Evolutionary conservation across 2,329 filamentous ascomycete genomes (phyloP).

Genomic region (Neofusicoccum laricinum): DNA sequence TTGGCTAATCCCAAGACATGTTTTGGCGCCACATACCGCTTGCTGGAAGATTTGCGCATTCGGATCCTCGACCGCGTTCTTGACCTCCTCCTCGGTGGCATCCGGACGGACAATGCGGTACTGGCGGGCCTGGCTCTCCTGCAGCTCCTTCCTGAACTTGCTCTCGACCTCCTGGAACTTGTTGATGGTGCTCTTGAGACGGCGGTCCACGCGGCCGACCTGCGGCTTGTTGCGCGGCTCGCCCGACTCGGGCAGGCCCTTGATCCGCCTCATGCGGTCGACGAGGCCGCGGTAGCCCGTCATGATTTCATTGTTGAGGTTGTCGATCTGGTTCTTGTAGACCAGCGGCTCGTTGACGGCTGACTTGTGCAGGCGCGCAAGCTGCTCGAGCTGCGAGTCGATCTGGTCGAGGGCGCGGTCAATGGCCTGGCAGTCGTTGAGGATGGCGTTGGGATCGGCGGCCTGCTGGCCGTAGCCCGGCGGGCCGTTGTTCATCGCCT

Average conservation of each 20-base stretch:
- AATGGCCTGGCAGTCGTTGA: conserved; percentile 82
- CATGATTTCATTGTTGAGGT: conserved; percentile 76
- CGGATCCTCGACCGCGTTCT: conserved; percentile 70
- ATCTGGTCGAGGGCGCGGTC: conserved; percentile 73
- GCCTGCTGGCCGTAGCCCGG: conserved; percentile 33
- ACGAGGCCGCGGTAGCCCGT: conserved; percentile 75
- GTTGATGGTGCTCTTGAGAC: conserved; percentile 77
- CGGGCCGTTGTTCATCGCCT: conserved; percentile 52
- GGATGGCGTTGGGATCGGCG: conserved; percentile 67
- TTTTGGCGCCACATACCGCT: conserved; percentile 48
- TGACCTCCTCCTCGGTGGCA: conserved; percentile 73
- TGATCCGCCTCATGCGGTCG: conserved; percentile 75
- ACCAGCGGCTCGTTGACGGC: conserved; percentile 74
- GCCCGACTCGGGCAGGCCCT: conserved; percentile 73
- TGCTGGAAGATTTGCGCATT: conserved; percentile 84
- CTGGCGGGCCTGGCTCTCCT: conserved; percentile 82
- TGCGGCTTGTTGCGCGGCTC: conserved; percentile 73
- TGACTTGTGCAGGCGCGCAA: conserved; percentile 68
- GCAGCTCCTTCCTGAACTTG: conserved; percentile 73
- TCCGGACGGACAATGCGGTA: conserved; percentile 87
- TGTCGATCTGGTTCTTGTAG: conserved; percentile 68
- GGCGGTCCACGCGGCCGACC: conserved; percentile 75
- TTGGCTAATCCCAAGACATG: not conserved
- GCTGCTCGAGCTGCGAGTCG: conserved; percentile 67
- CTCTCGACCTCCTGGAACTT: conserved; percentile 78